Evolutionary conservation across 1,284 basidiomycete genomes (phyloP), one percentile per base, ranked within the genome.

Genomic region (Mycosarcoma maydis): DNA sequence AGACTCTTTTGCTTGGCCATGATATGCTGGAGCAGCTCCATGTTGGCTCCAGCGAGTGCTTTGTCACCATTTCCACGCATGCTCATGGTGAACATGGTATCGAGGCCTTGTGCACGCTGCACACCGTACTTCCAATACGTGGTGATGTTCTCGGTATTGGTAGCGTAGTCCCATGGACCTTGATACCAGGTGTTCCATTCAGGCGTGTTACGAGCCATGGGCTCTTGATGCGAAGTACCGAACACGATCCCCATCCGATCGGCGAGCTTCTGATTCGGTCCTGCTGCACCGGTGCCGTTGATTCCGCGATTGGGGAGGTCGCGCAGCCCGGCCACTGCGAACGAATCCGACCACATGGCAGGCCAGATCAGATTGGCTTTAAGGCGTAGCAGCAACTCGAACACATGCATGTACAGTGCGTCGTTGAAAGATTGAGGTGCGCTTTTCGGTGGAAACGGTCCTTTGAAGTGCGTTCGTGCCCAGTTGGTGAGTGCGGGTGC

Each of bases 301-400:
- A 43, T 23, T 4, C 54, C 54, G 4, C 39, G 26, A 6, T 32
- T 26, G 23, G 55, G 62, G 3, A 66, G 51, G n/a, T 54, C 51
- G 16, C 40, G 43, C 1, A 84, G 73, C 59, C 90, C 89, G 65
- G 90, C 89, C 17, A 89, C 83, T 17, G 84, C 86, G 70, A 91
- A 91, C 32, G 88, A 87, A 58, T 87, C 88, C 34, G 61, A 74
- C 76, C 71, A 82, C 74, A 79, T 75, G 65, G 56, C 49, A 52
- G 38, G 46, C 88, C 89, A 90, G 19, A 90, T 80, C 75, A 88
- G 88, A 81, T 90, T 90, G 11, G 85, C 88, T 72, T 88, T 89
- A 60, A 90, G 77, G 10, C 89, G 85, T 38, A 90, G 83, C 33
- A 90, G 83, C 38, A 90, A 81, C 78, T 90, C 89, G 42, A 83